These are phyloP conservation scores for Groenewaldozyma tartarivorans DNA, from an alignment of 805 yeast species.

Conservation along the genomic window DNA sequence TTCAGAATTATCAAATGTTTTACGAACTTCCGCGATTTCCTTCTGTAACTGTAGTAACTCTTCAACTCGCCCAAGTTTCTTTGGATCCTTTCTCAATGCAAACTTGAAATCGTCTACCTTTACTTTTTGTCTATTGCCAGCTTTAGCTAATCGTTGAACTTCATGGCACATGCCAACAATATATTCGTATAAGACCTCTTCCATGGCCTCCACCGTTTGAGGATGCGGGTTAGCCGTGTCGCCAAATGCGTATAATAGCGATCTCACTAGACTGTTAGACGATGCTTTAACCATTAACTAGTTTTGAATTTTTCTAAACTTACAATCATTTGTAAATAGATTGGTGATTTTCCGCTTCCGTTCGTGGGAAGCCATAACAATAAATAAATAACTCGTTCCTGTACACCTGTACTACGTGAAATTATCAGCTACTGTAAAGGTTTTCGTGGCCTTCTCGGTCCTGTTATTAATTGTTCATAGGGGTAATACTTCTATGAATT, in stretches of 20 bases:
- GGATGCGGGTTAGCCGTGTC: slow-evolving; percentile 59
- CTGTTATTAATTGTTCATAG: too few species aligned
- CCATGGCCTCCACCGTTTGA: slow-evolving; percentile 56
- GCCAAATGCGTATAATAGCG: slow-evolving; percentile 62
- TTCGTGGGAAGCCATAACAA: not conserved
- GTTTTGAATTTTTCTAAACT: slow-evolving; percentile 6
- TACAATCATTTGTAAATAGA: slow-evolving; percentile 36
- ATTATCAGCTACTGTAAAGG: too few species aligned
- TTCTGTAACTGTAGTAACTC: slow-evolving; percentile 52
- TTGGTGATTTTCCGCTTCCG: slow-evolving; percentile 31
- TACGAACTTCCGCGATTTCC: slow-evolving; percentile 56
- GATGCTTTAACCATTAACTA: not conserved
- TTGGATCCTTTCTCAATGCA: slow-evolving; percentile 55
- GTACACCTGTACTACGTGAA: too few species aligned
- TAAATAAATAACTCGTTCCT: too few species aligned
- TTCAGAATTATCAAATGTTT: slow-evolving; percentile 56
- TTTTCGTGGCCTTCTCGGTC: too few species aligned
- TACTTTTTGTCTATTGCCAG: slow-evolving; percentile 49
- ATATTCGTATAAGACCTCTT: slow-evolving; percentile 58
- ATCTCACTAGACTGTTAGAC: slow-evolving; percentile 30
- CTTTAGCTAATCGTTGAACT: slow-evolving; percentile 41
- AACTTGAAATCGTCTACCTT: slow-evolving; percentile 67
- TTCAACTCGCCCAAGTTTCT: slow-evolving; percentile 59
- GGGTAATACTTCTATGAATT: too few species aligned
- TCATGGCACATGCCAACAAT: slow-evolving; percentile 52